A percentile compares a stretch with the other conserved stretches of the same genome.
Evolutionary conservation across 2,329 filamentous ascomycete species (phyloP).

Genomic region (Penicillium corylophilum): DNA sequence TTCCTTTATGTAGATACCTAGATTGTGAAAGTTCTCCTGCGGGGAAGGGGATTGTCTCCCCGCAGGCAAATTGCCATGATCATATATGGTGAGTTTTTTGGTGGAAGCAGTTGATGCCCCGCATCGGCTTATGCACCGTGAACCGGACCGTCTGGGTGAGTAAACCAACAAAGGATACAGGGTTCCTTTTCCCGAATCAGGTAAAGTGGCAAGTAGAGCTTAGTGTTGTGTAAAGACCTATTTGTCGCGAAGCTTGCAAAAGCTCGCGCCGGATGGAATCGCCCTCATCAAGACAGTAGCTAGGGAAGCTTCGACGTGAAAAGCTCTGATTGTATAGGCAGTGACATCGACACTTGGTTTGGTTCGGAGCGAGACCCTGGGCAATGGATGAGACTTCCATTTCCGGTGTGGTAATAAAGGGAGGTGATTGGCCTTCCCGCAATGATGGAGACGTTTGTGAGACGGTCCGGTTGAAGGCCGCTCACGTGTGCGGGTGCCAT

Average conservation of each 20-base stretch:
- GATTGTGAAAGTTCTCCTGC: constrained; percentile 2
- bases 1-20: constrained; percentile 12
- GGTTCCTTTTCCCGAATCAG: constrained; percentile 5
- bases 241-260: not conserved
- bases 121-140: constrained; percentile 13
- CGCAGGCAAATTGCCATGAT: constrained; percentile 8
- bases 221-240: not conserved
- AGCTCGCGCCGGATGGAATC: not conserved
- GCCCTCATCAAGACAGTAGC: not conserved
- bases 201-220: not conserved
- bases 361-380: constrained; percentile 1
- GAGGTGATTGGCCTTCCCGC: constrained; percentile 10
- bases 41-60: constrained; percentile 4
- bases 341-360: constrained; percentile 1
- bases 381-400: constrained; percentile 14
- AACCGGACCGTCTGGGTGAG: constrained; percentile 5
- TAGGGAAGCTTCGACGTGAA: not conserved
- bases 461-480: constrained; percentile 12
- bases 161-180: constrained; percentile 10
- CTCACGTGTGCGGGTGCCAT: constrained; percentile 20
- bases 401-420: constrained; percentile 1
- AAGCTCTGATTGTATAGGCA: not conserved
- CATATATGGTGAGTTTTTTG: constrained; percentile 6
- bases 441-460: not conserved
- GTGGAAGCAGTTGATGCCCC: constrained; percentile 9